A percentile compares a stretch with the other conserved stretches of the same genome.
These are phyloP conservation scores for Laburnicola sp. DNA, from an alignment of 2,329 filamentous ascomycete genomes.

Conservation along the genomic window DNA sequence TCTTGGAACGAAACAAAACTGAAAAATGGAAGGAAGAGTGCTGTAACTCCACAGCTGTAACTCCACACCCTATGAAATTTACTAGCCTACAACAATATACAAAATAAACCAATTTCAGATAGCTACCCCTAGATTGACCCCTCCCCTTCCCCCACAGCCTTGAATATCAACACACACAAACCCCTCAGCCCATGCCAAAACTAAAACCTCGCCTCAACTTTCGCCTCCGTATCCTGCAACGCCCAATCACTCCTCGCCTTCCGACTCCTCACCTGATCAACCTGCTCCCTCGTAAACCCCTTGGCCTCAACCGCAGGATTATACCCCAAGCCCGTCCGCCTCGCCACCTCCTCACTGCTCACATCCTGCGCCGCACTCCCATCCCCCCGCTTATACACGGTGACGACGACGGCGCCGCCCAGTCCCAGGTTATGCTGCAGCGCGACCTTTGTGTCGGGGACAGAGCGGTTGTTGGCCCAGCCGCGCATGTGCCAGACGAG, in stretches of 20 bases:
- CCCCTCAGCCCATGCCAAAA: too few relatives aligned
- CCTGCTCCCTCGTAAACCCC: constrained; percentile 81
- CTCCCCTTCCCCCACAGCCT: too few relatives aligned
- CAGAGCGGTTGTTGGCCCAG: constrained; percentile 88
- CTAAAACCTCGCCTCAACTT: constrained; percentile 71
- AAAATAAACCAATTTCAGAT: too few relatives aligned
- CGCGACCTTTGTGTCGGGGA: constrained; percentile 69
- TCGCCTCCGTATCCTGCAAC: constrained; percentile 71
- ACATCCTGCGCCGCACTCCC: constrained; percentile 65
- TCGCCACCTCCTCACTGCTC: constrained; percentile 65
- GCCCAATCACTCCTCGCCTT: constrained; percentile 71
- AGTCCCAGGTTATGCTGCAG: constrained; percentile 93
- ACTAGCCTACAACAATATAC: too few relatives aligned
- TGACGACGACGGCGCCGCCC: constrained; percentile 87
- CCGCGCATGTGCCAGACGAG: constrained; percentile 93
- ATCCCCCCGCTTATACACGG: constrained; percentile 84
- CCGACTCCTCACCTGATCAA: constrained; percentile 69
- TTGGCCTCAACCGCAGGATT: constrained; percentile 89
- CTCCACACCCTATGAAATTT: too few relatives aligned
- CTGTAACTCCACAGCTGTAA: too few relatives aligned
- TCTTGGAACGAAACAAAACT: too few relatives aligned
- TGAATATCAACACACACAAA: too few relatives aligned
- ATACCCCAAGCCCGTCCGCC: constrained; percentile 74
- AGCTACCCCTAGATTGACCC: too few relatives aligned
- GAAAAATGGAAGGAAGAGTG: too few relatives aligned